Base-by-base conservation (phyloP, 1,284 basidiomycete genomes). In the Pterulicium gracile region DNA sequence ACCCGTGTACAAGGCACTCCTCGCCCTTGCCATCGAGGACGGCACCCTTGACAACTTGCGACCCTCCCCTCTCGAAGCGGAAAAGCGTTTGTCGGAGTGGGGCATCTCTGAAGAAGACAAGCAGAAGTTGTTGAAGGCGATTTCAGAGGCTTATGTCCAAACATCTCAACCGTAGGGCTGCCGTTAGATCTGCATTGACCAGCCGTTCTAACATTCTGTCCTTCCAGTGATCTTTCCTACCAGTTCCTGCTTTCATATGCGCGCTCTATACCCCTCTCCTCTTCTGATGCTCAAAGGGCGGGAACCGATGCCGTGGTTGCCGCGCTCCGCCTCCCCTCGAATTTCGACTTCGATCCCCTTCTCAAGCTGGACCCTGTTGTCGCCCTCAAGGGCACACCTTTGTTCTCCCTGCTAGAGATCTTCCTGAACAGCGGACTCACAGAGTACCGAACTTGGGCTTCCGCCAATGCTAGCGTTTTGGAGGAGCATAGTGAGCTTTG, bases 271-370 rank as follows among this genome's bases (percentile, higher is more conserved):
- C 75, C 71, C 32, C 57, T 72, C 34, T 68, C 71, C 4, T 79
- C 77, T 0, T 61, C 70, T 14, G 60, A 68, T 10, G 67, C 75
- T 20, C 66, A 71, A 46, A 49, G 62, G 3, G 79, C 75, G 24
- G 81, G 81, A 1, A 55, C 82, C n/a, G 72, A 80, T 43, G 65
- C 73, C 21, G 78, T 88, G 48, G 71, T 77, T 10, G 66, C 78
- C 13, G 81, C 87, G 12, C 70, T 95, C 42, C 74, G 83, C 34
- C 69, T 85, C 27, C 79, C 85, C 3, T 67, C 69, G 22, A 63
- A 85, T 48, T 88, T 89, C 60, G 81, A 92, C 61, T 85, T 94
- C 55, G 85, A 92, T 56, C 63, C 81, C n/a, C 64, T 95, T 19
- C 78, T 89, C 67, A 82, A 80, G 51, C 67, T 86, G 15, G 81